Conservation (phyloP, 345 rosid genomes). For the Eutrema japonicum region DNA sequence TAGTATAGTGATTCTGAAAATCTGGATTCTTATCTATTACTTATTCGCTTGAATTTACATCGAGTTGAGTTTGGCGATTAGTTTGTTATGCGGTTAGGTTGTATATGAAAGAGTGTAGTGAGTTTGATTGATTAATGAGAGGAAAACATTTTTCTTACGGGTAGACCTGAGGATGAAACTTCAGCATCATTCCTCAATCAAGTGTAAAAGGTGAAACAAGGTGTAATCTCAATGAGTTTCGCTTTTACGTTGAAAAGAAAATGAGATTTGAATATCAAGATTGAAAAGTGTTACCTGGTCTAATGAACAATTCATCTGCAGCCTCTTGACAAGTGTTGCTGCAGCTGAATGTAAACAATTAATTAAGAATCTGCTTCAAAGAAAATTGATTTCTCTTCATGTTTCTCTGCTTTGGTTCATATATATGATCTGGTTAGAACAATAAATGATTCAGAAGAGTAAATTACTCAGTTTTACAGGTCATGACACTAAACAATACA, state of each 20-base stretch:
- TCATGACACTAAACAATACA: slow-evolving; percentile 12
- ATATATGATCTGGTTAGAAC: neutral
- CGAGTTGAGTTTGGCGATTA: too few relatives aligned
- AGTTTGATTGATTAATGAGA: neutral
- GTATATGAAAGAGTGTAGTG: neutral
- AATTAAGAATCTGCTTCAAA: slow-evolving; percentile 49
- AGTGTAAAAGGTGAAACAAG: slow-evolving; percentile 52
- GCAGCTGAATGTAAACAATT: slow-evolving; percentile 53
- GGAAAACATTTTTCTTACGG: neutral
- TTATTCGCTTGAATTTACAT: too few relatives aligned
- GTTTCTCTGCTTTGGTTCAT: slow-evolving; percentile 57
- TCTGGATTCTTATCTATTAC: neutral
- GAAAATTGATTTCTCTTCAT: slow-evolving; percentile 57
- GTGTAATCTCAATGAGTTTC: neutral
- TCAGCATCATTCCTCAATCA: neutral
- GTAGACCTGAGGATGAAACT: neutral
- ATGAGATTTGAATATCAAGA: neutral
- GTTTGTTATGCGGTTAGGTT: neutral
- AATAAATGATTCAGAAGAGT: neutral
- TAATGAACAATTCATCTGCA: slow-evolving; percentile 17
- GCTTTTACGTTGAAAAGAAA: neutral
- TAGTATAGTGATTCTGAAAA: neutral
- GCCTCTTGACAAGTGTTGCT: slow-evolving; percentile 57
- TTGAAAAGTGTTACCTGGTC: neutral
- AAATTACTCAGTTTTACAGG: neutral